These are phyloP conservation scores for Plasmodium cynomolgi DNA, from an alignment of 169 alveolate species.

Conservation along the genomic window DNA sequence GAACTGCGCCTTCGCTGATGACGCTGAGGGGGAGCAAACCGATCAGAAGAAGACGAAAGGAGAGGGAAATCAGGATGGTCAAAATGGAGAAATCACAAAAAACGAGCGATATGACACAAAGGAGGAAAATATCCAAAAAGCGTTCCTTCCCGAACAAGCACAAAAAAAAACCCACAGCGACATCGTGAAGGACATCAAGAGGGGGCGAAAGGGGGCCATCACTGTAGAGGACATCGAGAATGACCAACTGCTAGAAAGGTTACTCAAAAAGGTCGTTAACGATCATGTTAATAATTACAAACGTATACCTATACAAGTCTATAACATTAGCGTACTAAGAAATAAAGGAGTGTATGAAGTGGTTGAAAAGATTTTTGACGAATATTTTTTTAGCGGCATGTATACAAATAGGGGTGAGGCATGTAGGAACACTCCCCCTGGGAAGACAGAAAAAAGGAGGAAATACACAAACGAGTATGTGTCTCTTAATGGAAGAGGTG, in stretches of 20 bases:
- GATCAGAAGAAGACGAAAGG: neutral
- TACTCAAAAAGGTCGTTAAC: slow-evolving; percentile 40
- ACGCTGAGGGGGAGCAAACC: neutral
- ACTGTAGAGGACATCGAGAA: slow-evolving; percentile 36
- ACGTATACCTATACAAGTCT: slow-evolving; percentile 33
- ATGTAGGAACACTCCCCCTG: neutral
- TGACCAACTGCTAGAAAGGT: slow-evolving; percentile 4
- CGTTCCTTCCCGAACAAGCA: neutral
- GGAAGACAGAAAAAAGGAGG: neutral
- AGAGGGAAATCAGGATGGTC: neutral
- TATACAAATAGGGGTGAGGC: neutral
- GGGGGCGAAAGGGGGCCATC: slow-evolving; percentile 11
- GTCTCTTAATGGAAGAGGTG: neutral
- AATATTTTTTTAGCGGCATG: neutral
- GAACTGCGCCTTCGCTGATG: neutral
- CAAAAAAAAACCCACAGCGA: neutral
- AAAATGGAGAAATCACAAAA: neutral
- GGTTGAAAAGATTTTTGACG: slow-evolving; percentile 23
- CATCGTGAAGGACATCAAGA: slow-evolving; percentile 26
- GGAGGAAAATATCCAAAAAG: neutral
- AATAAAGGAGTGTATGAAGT: slow-evolving; percentile 71
- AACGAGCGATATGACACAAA: neutral
- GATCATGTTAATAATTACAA: slow-evolving; percentile 29
- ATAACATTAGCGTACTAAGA: slow-evolving; percentile 51
- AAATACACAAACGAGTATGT: neutral